Evolutionary conservation across 768 basidiomycete species (phyloP).

Genomic region (Termitomyces sp.): DNA sequence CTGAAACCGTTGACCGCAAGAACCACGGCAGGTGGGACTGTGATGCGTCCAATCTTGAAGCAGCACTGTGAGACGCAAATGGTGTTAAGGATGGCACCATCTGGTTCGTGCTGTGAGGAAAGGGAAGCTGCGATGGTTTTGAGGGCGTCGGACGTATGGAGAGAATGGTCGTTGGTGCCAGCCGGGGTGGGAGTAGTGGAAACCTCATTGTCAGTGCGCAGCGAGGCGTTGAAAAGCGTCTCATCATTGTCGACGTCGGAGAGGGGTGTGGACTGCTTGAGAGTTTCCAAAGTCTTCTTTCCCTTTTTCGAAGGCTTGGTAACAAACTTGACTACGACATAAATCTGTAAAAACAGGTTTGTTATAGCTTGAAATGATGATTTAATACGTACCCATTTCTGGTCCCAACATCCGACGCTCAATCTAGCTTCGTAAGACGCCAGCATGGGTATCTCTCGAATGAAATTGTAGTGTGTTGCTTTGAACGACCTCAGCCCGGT

Average conservation of each 20-base stretch:
- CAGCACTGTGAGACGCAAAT: conserved; percentile 58
- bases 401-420: conserved; percentile 59
- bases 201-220: conserved; percentile 31
- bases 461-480: conserved; percentile 67
- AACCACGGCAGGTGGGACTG: conserved; percentile 62
- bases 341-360: conserved; percentile 38
- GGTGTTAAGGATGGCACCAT: conserved; percentile 59
- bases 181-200: conserved; percentile 16
- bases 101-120: conserved; percentile 33
- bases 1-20: conserved; percentile 58
- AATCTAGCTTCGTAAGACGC: conserved; percentile 56
- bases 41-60: conserved; percentile 69
- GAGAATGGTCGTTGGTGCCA: conserved; percentile 16
- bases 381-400: conserved; percentile 55
- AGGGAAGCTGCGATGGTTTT: conserved; percentile 29
- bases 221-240: conserved; percentile 19
- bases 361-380: not conserved
- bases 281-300: conserved; percentile 10
- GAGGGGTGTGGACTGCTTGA: conserved; percentile 8
- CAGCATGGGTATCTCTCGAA: conserved; percentile 66
- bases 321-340: conserved; percentile 59
- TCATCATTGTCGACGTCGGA: conserved; percentile 2
- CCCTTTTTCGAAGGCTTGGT: conserved; percentile 40
- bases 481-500: not conserved
- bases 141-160: conserved; percentile 23